Conservation (phyloP, 805 yeast species). For the Candida suzukii region DNA sequence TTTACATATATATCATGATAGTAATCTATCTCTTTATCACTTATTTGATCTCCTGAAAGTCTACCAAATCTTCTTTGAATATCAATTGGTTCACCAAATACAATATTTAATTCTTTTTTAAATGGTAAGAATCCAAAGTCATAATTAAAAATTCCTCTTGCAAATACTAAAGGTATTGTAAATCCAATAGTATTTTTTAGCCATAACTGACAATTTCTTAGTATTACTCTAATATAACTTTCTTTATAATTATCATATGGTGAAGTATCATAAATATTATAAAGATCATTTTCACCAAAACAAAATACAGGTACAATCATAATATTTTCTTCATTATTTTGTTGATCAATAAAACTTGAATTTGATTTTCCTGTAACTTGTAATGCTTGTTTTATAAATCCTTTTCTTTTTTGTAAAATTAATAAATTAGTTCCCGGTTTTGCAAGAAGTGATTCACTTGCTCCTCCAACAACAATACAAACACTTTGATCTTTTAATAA, state of each 20-base stretch:
- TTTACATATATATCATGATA: slow-evolving; percentile 68
- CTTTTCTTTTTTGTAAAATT: slow-evolving; percentile 72
- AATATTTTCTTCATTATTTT: slow-evolving; percentile 45
- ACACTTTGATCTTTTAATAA: slow-evolving; percentile 64
- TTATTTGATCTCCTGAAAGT: slow-evolving; percentile 19
- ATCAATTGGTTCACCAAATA: slow-evolving; percentile 59
- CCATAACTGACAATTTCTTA: slow-evolving; percentile 59
- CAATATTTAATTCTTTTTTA: slow-evolving; percentile 72
- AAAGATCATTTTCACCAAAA: slow-evolving; percentile 78
- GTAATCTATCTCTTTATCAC: slow-evolving; percentile 47
- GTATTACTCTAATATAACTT: slow-evolving; percentile 25
- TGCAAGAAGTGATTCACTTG: slow-evolving; percentile 76
- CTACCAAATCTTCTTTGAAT: slow-evolving; percentile 13
- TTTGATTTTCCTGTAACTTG: slow-evolving; percentile 31
- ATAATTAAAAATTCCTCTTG: slow-evolving; percentile 86
- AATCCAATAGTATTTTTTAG: slow-evolving; percentile 69
- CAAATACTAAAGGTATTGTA: slow-evolving; percentile 86
- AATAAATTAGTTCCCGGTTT: slow-evolving; percentile 58
- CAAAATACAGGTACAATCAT: slow-evolving; percentile 81
- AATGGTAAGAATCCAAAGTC: slow-evolving; percentile 89
- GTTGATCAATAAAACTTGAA: neutral
- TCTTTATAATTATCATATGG: slow-evolving; percentile 10
- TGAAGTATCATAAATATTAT: slow-evolving; percentile 31
- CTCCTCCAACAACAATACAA: slow-evolving; percentile 93
- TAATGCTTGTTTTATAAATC: slow-evolving; percentile 83